A percentile compares a stretch with the other conserved stretches of the same genome.
Evolutionary conservation across 2,329 filamentous ascomycete genomes (phyloP).

Genomic region (Colletotrichum scovillei): DNA sequence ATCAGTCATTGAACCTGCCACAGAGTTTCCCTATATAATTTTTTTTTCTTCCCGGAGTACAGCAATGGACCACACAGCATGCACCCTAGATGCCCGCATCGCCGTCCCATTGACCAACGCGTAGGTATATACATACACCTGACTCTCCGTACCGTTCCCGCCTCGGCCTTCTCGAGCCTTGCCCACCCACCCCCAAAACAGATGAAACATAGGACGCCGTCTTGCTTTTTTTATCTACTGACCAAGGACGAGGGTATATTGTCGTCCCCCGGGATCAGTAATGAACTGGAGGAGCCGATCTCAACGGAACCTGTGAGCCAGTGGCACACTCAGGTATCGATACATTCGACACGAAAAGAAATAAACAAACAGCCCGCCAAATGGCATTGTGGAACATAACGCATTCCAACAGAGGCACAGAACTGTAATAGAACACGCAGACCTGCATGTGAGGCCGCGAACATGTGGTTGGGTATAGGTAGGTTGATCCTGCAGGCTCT

Average conservation of each 20-base stretch:
- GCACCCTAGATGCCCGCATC: not conserved
- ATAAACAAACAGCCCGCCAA: conserved; percentile 12
- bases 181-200: conserved; percentile 10
- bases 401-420: conserved; percentile 19
- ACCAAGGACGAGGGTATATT: conserved; percentile 29
- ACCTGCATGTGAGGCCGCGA: not conserved
- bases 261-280: conserved; percentile 19
- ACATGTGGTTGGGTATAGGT: not conserved
- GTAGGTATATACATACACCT: conserved; percentile 35
- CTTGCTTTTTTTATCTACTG: conserved; percentile 26
- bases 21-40: conserved; percentile 2
- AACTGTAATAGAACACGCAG: conserved; percentile 33
- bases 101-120: conserved; percentile 18
- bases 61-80: not conserved
- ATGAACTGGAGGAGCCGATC: conserved; percentile 13
- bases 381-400: not conserved
- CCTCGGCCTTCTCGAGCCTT: conserved; percentile 13
- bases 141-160: conserved; percentile 3
- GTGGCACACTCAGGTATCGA: conserved; percentile 10
- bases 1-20: conserved; percentile 4
- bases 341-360: not conserved
- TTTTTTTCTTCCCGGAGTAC: conserved; percentile 14
- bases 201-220: conserved; percentile 8
- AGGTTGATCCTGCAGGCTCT: not conserved
- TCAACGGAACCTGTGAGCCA: conserved; percentile 7